A percentile compares a stretch with the other conserved stretches of the same genome.
phyloP scores from a whole-genome alignment of 768 basidiomycete species.

The Mycena belliarum region DNA sequence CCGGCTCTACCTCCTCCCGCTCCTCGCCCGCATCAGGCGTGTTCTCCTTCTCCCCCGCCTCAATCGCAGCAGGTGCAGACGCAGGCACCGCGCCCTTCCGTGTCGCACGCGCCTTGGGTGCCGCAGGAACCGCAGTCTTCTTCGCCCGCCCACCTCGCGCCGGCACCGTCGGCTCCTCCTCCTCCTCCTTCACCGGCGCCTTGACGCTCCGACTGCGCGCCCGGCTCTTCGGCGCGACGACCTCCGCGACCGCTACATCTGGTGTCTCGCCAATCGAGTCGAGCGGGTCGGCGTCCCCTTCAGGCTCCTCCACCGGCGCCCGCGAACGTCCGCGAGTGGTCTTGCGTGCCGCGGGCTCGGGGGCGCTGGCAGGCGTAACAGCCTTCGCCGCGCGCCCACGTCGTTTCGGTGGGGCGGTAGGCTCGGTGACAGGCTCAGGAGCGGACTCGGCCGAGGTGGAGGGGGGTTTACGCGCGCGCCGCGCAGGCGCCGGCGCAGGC shows the following conservation, averaged over 20 bases:
- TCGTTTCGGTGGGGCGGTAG: constrained; percentile 2
- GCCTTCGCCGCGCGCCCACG: constrained; percentile 10
- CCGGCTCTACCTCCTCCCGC: constrained; percentile 14
- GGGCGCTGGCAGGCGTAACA: constrained; percentile 19
- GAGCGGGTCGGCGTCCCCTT: constrained; percentile 26
- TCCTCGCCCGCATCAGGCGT: constrained; percentile 34
- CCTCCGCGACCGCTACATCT: constrained; percentile 24
- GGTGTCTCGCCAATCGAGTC: constrained; percentile 16
- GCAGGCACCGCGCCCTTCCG: constrained; percentile 10
- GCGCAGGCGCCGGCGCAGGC: neutral
- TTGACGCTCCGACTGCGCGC: constrained; percentile 16
- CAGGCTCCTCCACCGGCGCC: constrained; percentile 15
- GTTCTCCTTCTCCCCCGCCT: constrained; percentile 45
- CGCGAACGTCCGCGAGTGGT: constrained; percentile 22
- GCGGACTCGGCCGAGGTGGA: neutral
- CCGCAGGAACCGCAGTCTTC: constrained; percentile 16
- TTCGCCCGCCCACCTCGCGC: constrained; percentile 11
- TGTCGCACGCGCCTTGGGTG: constrained; percentile 25
- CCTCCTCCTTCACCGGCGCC: constrained; percentile 24
- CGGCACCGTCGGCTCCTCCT: constrained; percentile 12
- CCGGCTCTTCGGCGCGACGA: constrained; percentile 17
- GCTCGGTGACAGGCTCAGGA: constrained; percentile 11
- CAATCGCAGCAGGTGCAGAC: constrained; percentile 27
- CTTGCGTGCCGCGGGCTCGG: constrained; percentile 14
- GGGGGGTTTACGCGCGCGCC: constrained; percentile 16